Evolutionary conservation across 441 rosid species (phyloP).

Genomic region (Macaranga tanarius): DNA sequence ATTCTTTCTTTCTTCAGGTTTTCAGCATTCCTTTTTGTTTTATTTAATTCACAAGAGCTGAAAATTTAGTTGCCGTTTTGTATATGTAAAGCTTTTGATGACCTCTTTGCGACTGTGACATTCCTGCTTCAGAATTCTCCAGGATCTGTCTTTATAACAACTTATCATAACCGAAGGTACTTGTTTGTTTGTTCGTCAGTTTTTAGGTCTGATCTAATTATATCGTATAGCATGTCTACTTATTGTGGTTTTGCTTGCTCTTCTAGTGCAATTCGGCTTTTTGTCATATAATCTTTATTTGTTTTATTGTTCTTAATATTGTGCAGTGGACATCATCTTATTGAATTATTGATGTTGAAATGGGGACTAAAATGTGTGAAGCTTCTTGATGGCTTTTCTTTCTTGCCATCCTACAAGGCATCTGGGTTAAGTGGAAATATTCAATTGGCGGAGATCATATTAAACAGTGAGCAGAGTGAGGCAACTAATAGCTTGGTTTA

Average conservation of each 20-base stretch:
- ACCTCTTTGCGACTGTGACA: conserved; percentile 72
- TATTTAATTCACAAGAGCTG: conserved; percentile 1
- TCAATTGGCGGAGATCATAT: conserved; percentile 70
- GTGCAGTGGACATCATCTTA: conserved; percentile 82
- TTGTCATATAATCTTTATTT: conserved; percentile 2
- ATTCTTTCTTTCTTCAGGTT: neutral
- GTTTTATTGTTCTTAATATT: conserved; percentile 5
- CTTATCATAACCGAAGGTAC: conserved; percentile 88
- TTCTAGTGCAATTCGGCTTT: neutral
- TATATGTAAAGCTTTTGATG: conserved; percentile 62
- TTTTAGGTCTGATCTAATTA: conserved; percentile 6
- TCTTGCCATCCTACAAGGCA: conserved; percentile 72
- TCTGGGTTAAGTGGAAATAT: conserved; percentile 63
- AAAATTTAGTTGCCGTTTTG: conserved; percentile 15
- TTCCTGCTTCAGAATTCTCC: conserved; percentile 75
- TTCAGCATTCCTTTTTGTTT: conserved; percentile 8
- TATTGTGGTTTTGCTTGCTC: neutral
- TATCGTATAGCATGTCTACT: neutral
- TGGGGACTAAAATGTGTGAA: conserved; percentile 78
- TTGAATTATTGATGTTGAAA: conserved; percentile 81
- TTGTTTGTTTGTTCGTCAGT: neutral
- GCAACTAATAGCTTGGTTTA: conserved; percentile 20
- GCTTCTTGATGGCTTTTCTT: conserved; percentile 72
- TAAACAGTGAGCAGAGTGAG: conserved; percentile 30
- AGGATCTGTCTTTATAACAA: conserved; percentile 67